Percentiles rank a stretch among this genome's conserved stretches.
phyloP scores from a whole-genome alignment of 768 basidiomycete genomes.

The Kondoa subrosea region DNA sequence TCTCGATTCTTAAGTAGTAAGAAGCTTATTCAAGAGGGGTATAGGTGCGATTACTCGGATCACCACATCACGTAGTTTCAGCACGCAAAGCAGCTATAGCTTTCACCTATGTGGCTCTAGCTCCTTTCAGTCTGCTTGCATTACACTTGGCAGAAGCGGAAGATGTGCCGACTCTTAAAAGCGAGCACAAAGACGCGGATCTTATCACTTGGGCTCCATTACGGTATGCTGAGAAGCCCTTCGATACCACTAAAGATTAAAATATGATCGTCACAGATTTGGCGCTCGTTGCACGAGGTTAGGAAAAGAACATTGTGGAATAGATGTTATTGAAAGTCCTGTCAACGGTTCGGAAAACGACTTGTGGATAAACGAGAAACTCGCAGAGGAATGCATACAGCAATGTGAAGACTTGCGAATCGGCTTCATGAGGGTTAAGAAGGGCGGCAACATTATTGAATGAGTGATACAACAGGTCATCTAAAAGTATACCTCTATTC shows the following conservation, averaged over 20 bases:
- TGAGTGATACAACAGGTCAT: not conserved
- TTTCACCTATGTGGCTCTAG: slow-evolving; percentile 6
- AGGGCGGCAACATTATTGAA: not conserved
- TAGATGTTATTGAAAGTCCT: not conserved
- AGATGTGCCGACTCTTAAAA: not conserved
- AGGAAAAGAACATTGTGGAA: not conserved
- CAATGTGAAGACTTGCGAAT: not conserved
- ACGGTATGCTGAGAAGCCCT: too few species aligned
- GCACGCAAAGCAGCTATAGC: slow-evolving; percentile 3
- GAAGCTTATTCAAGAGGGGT: not conserved
- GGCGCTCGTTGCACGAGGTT: not conserved
- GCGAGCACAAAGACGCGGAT: not conserved
- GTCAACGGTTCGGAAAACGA: not conserved
- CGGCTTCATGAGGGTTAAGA: not conserved
- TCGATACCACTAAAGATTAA: not conserved
- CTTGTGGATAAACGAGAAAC: not conserved
- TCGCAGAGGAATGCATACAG: not conserved
- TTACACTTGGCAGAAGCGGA: not conserved
- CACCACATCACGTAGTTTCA: not conserved
- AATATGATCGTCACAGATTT: not conserved
- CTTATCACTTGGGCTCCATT: not conserved
- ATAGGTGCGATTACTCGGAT: not conserved
- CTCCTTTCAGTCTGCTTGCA: not conserved
- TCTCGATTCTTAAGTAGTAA: not conserved
- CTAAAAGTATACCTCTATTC: not conserved